phyloP scores from a whole-genome alignment of 768 basidiomycete species.

The Suillus plorans region DNA sequence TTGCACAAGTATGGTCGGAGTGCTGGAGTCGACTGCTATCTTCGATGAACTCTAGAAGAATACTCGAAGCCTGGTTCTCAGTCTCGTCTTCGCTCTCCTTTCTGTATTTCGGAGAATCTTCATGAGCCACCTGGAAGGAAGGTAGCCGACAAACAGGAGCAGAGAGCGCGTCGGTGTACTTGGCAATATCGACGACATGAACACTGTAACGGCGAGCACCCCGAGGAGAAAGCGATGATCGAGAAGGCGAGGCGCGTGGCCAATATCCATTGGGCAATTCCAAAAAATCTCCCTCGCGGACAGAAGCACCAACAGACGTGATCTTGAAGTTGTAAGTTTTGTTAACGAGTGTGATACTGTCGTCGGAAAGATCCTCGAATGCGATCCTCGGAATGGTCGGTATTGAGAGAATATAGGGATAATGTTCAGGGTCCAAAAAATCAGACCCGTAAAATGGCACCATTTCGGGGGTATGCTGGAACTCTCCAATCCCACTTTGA shows the following conservation, averaged over 20 bases:
- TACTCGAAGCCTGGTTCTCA: background rate
- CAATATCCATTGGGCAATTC: conserved; percentile 1
- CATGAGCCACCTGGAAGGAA: background rate
- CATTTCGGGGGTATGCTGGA: conserved; percentile 8
- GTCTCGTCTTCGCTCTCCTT: conserved; percentile 6
- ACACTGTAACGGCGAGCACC: background rate
- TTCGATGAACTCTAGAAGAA: background rate
- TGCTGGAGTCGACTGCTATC: background rate
- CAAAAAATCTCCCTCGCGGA: conserved; percentile 9
- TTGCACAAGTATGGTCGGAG: too few species aligned
- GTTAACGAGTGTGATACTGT: background rate
- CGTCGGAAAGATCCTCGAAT: conserved; percentile 13
- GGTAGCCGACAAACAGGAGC: background rate
- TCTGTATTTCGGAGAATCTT: background rate
- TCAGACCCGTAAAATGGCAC: conserved; percentile 24
- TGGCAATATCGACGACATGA: background rate
- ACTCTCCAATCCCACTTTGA: background rate
- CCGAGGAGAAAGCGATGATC: background rate
- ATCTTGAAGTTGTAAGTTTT: conserved; percentile 11
- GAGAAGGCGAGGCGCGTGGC: background rate
- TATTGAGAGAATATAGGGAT: conserved; percentile 25
- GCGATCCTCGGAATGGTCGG: conserved; percentile 28
- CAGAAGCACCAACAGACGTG: conserved; percentile 5
- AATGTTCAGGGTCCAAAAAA: conserved; percentile 25
- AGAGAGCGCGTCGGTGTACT: background rate